phyloP scores from a whole-genome alignment of 2,329 filamentous ascomycete species.

The Phyllosticta citribraziliensis region DNA sequence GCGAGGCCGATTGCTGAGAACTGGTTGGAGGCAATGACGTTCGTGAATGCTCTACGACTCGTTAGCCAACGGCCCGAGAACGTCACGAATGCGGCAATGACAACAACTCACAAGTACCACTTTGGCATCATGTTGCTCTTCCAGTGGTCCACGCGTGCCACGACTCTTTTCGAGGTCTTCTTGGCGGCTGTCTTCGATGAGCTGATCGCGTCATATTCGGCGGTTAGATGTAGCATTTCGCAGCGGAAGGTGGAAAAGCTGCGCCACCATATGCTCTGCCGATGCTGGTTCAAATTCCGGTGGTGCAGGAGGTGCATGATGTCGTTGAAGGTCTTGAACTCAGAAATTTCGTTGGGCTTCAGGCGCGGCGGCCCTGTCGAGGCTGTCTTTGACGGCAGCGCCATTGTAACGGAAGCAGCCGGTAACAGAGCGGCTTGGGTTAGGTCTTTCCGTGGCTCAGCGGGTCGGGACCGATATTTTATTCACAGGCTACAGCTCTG shows the following conservation, averaged over 20 bases:
- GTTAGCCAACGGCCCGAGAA: not conserved
- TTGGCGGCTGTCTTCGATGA: not conserved
- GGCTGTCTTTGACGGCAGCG: not conserved
- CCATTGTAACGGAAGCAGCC: not conserved
- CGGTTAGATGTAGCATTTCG: conserved; percentile 46
- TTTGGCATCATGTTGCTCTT: conserved; percentile 17
- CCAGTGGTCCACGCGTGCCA: conserved; percentile 5
- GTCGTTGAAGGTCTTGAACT: conserved; percentile 24
- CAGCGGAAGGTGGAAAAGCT: conserved; percentile 62
- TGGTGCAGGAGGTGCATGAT: conserved; percentile 57
- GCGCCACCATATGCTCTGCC: conserved; percentile 71
- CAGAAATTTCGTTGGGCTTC: conserved; percentile 3
- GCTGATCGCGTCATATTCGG: not conserved
- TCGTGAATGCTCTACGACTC: conserved; percentile 30
- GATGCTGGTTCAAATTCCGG: conserved; percentile 89
- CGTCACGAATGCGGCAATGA: not conserved
- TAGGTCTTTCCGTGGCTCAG: not conserved
- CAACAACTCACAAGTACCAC: conserved; percentile 26
- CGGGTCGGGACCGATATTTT: no score
- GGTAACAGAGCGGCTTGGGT: not conserved
- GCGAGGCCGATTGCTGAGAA: conserved; percentile 38
- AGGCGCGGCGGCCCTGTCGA: not conserved
- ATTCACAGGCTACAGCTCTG: no score
- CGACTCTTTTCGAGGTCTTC: not conserved
- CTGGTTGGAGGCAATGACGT: conserved; percentile 35